phyloP scores from a whole-genome alignment of 164 flowering plant species.

The Aristolochia fimbriata region DNA sequence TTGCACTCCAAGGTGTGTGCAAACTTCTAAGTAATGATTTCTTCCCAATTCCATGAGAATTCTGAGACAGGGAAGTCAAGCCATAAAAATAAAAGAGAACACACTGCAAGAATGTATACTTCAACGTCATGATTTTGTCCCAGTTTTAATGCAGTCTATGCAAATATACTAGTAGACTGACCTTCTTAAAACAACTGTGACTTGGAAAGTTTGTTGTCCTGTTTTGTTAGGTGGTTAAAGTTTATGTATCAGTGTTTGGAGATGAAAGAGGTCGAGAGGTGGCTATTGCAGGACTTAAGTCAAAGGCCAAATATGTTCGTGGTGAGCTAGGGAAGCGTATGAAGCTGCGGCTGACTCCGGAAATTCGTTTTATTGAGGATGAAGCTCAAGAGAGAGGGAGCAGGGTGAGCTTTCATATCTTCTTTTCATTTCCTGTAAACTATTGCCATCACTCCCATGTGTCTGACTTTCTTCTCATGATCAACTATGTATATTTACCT shows the following conservation, averaged over 20 bases:
- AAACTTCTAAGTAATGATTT: too few relatives aligned
- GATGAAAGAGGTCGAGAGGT: constrained; percentile 89
- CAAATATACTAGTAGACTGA: too few relatives aligned
- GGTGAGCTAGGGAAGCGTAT: constrained; percentile 76
- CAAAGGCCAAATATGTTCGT: constrained; percentile 90
- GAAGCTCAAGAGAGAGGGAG: constrained; percentile 88
- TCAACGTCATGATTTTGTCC: too few relatives aligned
- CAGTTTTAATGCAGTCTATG: too few relatives aligned
- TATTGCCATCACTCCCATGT: too few relatives aligned
- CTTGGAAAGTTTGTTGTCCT: too few relatives aligned
- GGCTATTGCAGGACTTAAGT: constrained; percentile 79
- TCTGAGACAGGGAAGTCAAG: too few relatives aligned
- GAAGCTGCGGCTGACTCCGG: constrained; percentile 87
- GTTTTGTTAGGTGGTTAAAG: constrained; percentile 70
- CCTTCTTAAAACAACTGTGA: too few relatives aligned
- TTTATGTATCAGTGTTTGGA: constrained; percentile 90
- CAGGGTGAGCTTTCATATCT: constrained; percentile 49
- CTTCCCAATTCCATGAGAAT: too few relatives aligned
- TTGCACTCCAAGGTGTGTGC: too few relatives aligned
- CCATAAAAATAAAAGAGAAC: too few relatives aligned
- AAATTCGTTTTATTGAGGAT: constrained; percentile 85
- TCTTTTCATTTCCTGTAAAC: constrained; percentile 1
- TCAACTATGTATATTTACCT: not conserved
- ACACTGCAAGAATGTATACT: too few relatives aligned
- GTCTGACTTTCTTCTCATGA: not conserved